Percentiles rank a stretch among this genome's conserved stretches.
Conservation (phyloP, 2,329 filamentous ascomycete genomes). For the Talaromyces sp. region DNA sequence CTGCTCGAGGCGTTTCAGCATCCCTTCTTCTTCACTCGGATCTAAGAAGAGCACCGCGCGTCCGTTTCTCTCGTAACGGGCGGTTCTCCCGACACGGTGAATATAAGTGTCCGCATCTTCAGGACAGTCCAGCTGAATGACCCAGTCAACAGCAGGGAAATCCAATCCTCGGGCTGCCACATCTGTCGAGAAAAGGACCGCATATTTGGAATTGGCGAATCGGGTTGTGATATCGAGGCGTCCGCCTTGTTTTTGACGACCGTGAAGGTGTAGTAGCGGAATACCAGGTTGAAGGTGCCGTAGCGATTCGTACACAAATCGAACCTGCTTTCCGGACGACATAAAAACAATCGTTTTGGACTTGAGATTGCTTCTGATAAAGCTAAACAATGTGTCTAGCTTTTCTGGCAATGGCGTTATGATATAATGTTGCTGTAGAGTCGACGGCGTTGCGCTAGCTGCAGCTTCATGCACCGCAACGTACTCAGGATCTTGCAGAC, state of each 20-base stretch:
- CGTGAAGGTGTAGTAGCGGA: conserved; percentile 85
- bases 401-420: conserved; percentile 82
- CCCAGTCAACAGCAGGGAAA: conserved; percentile 96
- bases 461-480: conserved; percentile 88
- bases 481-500: conserved; percentile 87
- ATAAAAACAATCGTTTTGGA: conserved; percentile 94
- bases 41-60: conserved; percentile 87
- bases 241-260: conserved; percentile 86
- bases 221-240: conserved; percentile 81
- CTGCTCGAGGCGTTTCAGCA: conserved; percentile 76
- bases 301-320: conserved; percentile 92
- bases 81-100: conserved; percentile 89
- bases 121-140: conserved; percentile 96
- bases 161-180: conserved; percentile 91
- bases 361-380: conserved; percentile 86
- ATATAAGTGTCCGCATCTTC: conserved; percentile 98
- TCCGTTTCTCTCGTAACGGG: conserved; percentile 85
- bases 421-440: conserved; percentile 87
- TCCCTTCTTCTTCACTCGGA: conserved; percentile 87
- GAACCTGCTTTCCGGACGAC: conserved; percentile 92
- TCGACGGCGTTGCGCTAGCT: conserved; percentile 72
- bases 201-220: conserved; percentile 75
- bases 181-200: conserved; percentile 92
- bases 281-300: conserved; percentile 92
- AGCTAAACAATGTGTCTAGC: conserved; percentile 86